A percentile compares a stretch with the other conserved stretches of the same genome.
phyloP scores from a whole-genome alignment of 2,329 filamentous ascomycete species.

The Arthroderma uncinatum region DNA sequence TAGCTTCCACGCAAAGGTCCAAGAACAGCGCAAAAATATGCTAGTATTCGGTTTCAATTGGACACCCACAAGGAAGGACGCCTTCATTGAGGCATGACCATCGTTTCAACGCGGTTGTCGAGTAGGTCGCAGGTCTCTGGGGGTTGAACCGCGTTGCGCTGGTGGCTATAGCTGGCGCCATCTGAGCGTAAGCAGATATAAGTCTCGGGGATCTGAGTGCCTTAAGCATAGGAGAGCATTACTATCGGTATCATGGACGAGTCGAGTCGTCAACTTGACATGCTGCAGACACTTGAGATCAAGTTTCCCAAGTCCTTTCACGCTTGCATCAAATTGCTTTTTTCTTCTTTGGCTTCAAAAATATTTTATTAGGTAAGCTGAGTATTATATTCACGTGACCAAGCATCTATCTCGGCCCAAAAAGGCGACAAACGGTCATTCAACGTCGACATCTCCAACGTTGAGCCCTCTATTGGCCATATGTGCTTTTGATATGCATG shows the following conservation, averaged over 20 bases:
- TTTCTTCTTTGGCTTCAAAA: neutral
- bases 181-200: neutral
- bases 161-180: constrained; percentile 8
- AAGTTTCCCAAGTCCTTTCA: neutral
- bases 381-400: neutral
- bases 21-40: neutral
- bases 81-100: constrained; percentile 62
- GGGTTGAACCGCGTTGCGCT: constrained; percentile 21
- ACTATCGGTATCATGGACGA: neutral
- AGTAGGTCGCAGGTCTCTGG: constrained; percentile 33
- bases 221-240: neutral
- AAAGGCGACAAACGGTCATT: too few species aligned
- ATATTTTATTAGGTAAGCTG: neutral
- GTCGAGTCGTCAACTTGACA: neutral
- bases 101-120: constrained; percentile 63
- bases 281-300: neutral
- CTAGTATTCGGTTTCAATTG: neutral
- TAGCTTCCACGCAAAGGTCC: neutral
- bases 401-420: too few species aligned
- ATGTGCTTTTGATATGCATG: neutral
- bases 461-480: too few species aligned
- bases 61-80: constrained; percentile 52
- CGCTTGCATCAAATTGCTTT: neutral
- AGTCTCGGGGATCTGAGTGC: constrained; percentile 1
- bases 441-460: too few species aligned